Base-by-base conservation (phyloP, 75 land plant genomes). In the Gnetum montanum region DNA sequence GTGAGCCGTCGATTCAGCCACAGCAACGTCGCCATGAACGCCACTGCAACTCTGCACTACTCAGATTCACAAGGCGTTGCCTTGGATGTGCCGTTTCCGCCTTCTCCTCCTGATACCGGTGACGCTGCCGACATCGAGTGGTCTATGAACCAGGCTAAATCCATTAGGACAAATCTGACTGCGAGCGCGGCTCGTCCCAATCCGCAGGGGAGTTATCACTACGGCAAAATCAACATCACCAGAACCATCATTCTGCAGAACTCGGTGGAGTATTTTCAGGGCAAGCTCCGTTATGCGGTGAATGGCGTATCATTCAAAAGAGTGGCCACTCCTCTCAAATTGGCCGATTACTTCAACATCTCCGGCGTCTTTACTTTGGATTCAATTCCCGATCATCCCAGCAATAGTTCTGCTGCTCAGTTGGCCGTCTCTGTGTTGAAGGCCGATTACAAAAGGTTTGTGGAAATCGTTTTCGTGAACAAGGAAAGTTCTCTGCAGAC, bases 171-270 rank as follows among this genome's bases (percentile, higher is more conserved):
- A 54, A 81, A 85, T 38, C 59, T 85, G 52, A 85, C 89, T 16
- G 82, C 85, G 5, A 84, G 82, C 38, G 85, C 82, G 46, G 82
- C 85, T 19, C 59, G 85, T 36, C 85, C 82, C 11, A 85, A 85
- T 49, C 89, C 89, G n/a, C 89, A 85, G 41, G 85, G 89, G 6
- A 77, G 85, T 8, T 85, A 73, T 65, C 78, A 81, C 57, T 85
- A 85, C 49, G 85, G 89, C 8, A 57, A 43, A 16, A 78, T 85
- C 67, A 81, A 74, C 46, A 45, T 72, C 10, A 38, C 70, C 6
- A 62, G 68, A 43, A 81, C 85, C 0, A 65, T 76, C 67, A 50
- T 57, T 54, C 55, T 81, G 0, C 71, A 37, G 12, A 70, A 49
- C 62, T 62, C 70, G 3, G 78, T 76, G 1, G 61, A 43, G 4